A percentile compares a stretch with the other conserved stretches of the same genome.
Evolutionary conservation across 495 filamentous ascomycete genomes (phyloP).

Genomic region (Monascus purpureus): DNA sequence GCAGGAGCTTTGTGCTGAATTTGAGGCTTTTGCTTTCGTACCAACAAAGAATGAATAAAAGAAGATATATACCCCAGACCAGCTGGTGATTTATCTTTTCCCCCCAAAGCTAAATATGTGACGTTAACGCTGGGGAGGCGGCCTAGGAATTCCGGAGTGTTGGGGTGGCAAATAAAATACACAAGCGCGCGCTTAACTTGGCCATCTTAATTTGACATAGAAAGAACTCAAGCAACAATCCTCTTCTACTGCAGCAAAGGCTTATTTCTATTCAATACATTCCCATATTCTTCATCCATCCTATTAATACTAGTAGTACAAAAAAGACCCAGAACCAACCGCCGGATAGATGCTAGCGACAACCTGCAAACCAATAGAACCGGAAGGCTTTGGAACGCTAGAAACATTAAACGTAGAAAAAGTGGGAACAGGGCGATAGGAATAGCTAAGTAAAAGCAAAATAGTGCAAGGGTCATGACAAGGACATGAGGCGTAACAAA

Average conservation of each 20-base stretch:
- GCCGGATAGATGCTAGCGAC: slow-evolving; percentile 10
- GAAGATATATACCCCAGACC: not conserved
- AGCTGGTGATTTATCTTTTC: not conserved
- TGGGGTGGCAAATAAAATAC: slow-evolving; percentile 11
- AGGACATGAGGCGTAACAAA: slow-evolving; percentile 2
- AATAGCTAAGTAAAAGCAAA: slow-evolving; percentile 5
- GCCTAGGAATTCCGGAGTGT: no score
- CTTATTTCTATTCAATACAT: slow-evolving; percentile 5
- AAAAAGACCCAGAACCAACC: slow-evolving; percentile 10
- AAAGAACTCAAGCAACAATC: no score
- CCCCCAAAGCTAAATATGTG: no score
- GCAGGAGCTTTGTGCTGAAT: not conserved
- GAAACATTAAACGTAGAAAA: not conserved
- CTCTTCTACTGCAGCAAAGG: no score
- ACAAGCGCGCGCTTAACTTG: slow-evolving; percentile 7
- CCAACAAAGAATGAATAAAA: not conserved
- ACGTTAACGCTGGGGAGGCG: no score
- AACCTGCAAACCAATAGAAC: slow-evolving; percentile 4
- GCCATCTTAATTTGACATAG: no score
- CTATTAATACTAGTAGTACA: slow-evolving; percentile 28
- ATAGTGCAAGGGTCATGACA: not conserved
- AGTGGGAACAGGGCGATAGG: not conserved
- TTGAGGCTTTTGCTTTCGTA: not conserved
- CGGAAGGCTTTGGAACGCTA: not conserved
- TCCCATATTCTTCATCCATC: slow-evolving; percentile 16